These are phyloP conservation scores for Trypethelium eluteriae DNA, from an alignment of 495 filamentous ascomycete species.

Conservation along the genomic window DNA sequence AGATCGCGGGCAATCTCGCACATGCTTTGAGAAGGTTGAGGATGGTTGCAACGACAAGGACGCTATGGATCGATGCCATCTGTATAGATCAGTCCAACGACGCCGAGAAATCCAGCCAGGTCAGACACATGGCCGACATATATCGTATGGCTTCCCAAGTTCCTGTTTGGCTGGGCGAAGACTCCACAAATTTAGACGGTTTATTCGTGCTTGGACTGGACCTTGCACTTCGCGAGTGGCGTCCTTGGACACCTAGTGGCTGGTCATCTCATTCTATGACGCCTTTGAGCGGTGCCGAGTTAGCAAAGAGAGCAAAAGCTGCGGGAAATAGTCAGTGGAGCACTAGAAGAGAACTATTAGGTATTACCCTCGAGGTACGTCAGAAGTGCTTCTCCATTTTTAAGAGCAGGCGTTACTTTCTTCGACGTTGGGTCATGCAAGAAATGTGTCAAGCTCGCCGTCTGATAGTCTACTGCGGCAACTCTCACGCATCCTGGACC, in stretches of 20 bases:
- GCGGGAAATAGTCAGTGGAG: neutral
- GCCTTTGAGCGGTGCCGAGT: neutral
- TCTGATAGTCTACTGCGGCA: neutral
- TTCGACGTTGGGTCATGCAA: conserved; percentile 3
- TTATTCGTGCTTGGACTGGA: neutral
- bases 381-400: conserved; percentile 2
- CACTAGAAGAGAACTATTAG: neutral
- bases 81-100: conserved; percentile 12
- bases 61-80: conserved; percentile 14
- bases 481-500: neutral
- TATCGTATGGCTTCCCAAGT: conserved; percentile 13
- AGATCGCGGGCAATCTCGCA: conserved; percentile 7
- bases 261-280: neutral
- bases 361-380: neutral
- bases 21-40: conserved; percentile 5
- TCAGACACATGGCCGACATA: conserved; percentile 14
- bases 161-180: conserved; percentile 14
- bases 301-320: neutral
- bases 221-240: neutral
- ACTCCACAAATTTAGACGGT: conserved; percentile 1
- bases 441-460: conserved; percentile 5
- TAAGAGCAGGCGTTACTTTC: conserved; percentile 1
- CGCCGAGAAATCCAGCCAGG: conserved; percentile 3
- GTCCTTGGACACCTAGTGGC: neutral
- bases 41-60: neutral